Conservation (phyloP, 164 flowering plant species). For the Buxus sempervirens region DNA sequence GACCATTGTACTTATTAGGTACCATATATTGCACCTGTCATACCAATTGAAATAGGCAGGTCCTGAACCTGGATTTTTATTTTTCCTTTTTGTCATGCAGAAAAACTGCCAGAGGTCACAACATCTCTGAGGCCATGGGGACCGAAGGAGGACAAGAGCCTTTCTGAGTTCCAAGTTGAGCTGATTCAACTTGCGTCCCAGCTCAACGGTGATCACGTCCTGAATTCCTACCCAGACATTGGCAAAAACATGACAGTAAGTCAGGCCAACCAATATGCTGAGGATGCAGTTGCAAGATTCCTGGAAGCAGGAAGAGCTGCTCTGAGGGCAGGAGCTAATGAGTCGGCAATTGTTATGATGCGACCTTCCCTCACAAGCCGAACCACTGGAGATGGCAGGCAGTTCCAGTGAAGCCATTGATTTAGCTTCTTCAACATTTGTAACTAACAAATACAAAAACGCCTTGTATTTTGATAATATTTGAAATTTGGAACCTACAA, state of each 20-base stretch:
- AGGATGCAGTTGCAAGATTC: slow-evolving; percentile 88
- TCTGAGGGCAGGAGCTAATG: slow-evolving; percentile 81
- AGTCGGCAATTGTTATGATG: slow-evolving; percentile 86
- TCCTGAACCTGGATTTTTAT: too few species aligned
- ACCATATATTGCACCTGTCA: too few species aligned
- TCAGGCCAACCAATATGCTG: slow-evolving; percentile 75
- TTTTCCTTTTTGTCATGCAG: slow-evolving; percentile 33
- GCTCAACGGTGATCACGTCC: slow-evolving; percentile 82
- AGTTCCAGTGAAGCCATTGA: slow-evolving; percentile 19
- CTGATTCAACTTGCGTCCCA: slow-evolving; percentile 92
- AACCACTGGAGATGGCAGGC: slow-evolving; percentile 10
- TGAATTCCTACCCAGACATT: slow-evolving; percentile 68
- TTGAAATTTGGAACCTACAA: background rate
- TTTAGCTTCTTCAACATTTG: background rate
- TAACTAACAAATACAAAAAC: too few species aligned
- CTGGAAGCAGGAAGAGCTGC: slow-evolving; percentile 92
- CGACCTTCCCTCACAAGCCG: slow-evolving; percentile 87
- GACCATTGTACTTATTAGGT: too few species aligned
- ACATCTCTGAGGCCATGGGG: slow-evolving; percentile 58
- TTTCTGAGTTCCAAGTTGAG: slow-evolving; percentile 88
- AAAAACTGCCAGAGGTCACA: slow-evolving; percentile 60
- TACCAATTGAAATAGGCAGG: background rate
- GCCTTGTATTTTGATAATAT: too few species aligned
- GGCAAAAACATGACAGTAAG: slow-evolving; percentile 74
- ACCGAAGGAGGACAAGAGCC: slow-evolving; percentile 55